Evolutionary conservation across 768 basidiomycete genomes (phyloP), one percentile per base, ranked within the genome.

Genomic region (Gyrodon lividus): DNA sequence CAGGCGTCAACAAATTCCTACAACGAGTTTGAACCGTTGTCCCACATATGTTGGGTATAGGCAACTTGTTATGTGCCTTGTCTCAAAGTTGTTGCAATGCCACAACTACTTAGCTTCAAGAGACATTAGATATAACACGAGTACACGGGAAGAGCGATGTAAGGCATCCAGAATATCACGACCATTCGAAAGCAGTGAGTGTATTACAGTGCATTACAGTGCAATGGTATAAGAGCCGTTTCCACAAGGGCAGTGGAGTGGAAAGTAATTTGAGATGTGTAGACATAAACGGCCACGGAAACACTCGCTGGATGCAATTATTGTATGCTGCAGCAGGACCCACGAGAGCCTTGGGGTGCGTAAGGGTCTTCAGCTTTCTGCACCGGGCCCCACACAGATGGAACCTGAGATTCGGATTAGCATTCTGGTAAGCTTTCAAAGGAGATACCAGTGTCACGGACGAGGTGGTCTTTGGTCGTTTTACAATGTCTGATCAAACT

Each of bases 361-460:
- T 93, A 98, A 43, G 96, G 96, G 67, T 99, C 96, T 52, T 96
- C 92, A 38, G 83, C 83, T 65, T 89, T 90, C 57, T 83, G 84
- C n/a, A 96, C 86, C 20, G 91, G 87, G 9, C 97, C 97, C 97
- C 97, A 99, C 1, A 99, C 92, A 17, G 90, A 93, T 22, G 95
- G 94, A 43, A 96, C 87, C 89, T 94, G 63, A 20, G 61, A 24
- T 47, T 45, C 38, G 56, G 33, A 58, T 63, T 46, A 63, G 61
- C 31, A 53, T 57, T 19, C 45, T 34, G 23, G 46, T 30, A 48
- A 34, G 31, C 31, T 1, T 0, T 45, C 37, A 52, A 55, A 37
- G 20, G 35, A 52, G 50, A 55, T 35, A 46, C 2, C 6, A 42
- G 54, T 31, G 26, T 23, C 30, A 72, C 79, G 60, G 53, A 84